A percentile compares a stretch with the other conserved stretches of the same genome.
phyloP scores from a whole-genome alignment of 306 rosid genomes.

The Carpinus viminea region DNA sequence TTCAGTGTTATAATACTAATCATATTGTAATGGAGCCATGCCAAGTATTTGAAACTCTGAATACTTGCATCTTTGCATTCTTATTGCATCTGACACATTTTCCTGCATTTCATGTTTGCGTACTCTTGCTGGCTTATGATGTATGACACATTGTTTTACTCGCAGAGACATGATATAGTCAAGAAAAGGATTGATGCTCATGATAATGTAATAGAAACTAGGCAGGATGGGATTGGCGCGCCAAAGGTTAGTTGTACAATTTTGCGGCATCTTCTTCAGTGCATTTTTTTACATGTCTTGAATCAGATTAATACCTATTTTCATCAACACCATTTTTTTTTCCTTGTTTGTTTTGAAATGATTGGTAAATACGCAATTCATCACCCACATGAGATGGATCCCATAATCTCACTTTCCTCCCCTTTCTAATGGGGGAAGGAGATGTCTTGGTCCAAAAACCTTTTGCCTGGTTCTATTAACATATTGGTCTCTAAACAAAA shows the following conservation, averaged over 20 bases:
- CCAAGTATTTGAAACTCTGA: neutral
- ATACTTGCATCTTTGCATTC: conserved; percentile 12
- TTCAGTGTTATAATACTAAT: conserved; percentile 15
- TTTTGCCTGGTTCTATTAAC: neutral
- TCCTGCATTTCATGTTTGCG: conserved; percentile 3
- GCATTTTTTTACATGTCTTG: conserved; percentile 14
- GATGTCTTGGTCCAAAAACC: neutral
- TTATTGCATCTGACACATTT: conserved; percentile 15
- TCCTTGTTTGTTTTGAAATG: neutral
- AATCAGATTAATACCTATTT: neutral
- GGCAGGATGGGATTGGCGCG: conserved; percentile 83
- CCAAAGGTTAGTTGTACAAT: conserved; percentile 71
- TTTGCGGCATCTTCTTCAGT: conserved; percentile 7
- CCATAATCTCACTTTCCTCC: neutral
- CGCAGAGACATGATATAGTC: conserved; percentile 78
- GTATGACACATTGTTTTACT: conserved; percentile 28
- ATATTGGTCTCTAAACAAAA: neutral
- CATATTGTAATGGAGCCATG: conserved; percentile 1
- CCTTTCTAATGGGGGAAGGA: neutral
- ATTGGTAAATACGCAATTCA: neutral
- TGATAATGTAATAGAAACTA: conserved; percentile 70
- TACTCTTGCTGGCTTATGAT: conserved; percentile 18
- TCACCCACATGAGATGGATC: neutral
- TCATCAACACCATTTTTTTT: neutral
- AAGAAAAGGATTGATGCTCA: conserved; percentile 76